Percentiles rank a stretch among this genome's conserved stretches.
phyloP scores from a whole-genome alignment of 73 alveolate species.

The Urostyla sp. region DNA sequence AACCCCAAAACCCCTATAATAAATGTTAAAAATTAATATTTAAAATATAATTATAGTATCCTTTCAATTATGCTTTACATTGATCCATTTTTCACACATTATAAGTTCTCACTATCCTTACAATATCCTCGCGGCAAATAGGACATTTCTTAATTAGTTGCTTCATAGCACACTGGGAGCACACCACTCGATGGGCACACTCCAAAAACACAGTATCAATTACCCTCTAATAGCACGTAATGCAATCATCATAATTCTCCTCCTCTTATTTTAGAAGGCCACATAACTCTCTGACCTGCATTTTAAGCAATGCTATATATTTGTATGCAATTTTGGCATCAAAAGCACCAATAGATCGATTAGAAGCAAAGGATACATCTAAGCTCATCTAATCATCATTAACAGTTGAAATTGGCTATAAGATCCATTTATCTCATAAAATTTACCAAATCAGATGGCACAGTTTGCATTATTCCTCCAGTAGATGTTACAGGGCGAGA shows the following conservation, averaged over 20 bases:
- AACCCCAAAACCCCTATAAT: too few relatives aligned
- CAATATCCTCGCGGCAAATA: constrained; percentile 52
- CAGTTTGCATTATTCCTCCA: constrained; percentile 61
- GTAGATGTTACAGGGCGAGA: constrained; percentile 59
- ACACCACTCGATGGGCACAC: constrained; percentile 83
- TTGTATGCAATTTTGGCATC: constrained; percentile 7
- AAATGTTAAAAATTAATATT: too few relatives aligned
- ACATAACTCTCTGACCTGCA: constrained; percentile 60
- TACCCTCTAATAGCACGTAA: constrained; percentile 79
- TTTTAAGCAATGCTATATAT: constrained; percentile 25
- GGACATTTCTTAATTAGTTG: constrained; percentile 62
- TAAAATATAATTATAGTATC: too few relatives aligned
- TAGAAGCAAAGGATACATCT: neutral
- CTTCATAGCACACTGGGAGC: constrained; percentile 76
- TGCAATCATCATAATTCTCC: constrained; percentile 73
- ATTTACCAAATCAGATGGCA: constrained; percentile 60
- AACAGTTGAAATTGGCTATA: constrained; percentile 16
- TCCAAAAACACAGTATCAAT: constrained; percentile 85
- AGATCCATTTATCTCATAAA: neutral
- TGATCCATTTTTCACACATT: constrained; percentile 68
- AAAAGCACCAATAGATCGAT: too few relatives aligned
- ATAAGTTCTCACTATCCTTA: constrained; percentile 64
- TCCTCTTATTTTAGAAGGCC: constrained; percentile 52
- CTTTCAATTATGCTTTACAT: too few relatives aligned
- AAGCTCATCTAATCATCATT: neutral